A percentile compares a stretch with the other conserved stretches of the same genome.
Evolutionary conservation across 2,329 filamentous ascomycete species (phyloP).

Genomic region (Colletotrichum tofieldiae): DNA sequence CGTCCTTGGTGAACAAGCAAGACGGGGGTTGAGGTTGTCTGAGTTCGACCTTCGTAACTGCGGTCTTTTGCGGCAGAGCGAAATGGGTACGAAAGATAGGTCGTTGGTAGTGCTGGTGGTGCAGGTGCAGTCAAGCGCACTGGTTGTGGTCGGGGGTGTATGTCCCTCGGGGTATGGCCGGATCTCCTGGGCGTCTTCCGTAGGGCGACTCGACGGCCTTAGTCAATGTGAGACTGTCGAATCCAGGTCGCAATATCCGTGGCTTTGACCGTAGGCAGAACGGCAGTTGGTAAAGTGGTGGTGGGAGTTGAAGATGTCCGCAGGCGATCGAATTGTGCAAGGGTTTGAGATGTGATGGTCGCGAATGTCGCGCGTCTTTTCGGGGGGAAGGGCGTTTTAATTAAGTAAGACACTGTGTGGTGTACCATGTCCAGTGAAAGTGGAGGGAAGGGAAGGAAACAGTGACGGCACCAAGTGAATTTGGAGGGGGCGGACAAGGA

Average conservation of each 20-base stretch:
- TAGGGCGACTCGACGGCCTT: neutral
- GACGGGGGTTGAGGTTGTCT: constrained; percentile 10
- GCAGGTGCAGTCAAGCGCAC: neutral
- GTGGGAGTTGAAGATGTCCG: constrained; percentile 33
- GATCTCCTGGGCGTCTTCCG: constrained; percentile 4
- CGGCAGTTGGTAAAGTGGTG: neutral
- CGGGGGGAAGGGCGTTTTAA: constrained; percentile 34
- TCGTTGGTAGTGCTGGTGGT: neutral
- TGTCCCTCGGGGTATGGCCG: neutral
- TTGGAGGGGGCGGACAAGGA: neutral
- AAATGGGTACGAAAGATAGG: neutral
- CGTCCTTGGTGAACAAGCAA: constrained; percentile 7
- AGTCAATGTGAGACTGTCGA: neutral
- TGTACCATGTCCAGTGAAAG: neutral
- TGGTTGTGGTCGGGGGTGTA: constrained; percentile 1
- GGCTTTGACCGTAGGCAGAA: neutral
- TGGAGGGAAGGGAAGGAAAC: constrained; percentile 8
- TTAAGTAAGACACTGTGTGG: constrained; percentile 29
- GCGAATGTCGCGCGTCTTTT: constrained; percentile 42
- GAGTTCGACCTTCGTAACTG: neutral
- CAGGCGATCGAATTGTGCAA: constrained; percentile 31
- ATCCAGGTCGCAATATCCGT: neutral
- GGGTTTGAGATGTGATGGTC: constrained; percentile 34
- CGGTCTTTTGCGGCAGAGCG: neutral
- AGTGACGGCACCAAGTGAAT: constrained; percentile 13